Evolutionary conservation across 805 yeast species (phyloP).

Genomic region (Cyberlindnera samutprakarnensis): DNA sequence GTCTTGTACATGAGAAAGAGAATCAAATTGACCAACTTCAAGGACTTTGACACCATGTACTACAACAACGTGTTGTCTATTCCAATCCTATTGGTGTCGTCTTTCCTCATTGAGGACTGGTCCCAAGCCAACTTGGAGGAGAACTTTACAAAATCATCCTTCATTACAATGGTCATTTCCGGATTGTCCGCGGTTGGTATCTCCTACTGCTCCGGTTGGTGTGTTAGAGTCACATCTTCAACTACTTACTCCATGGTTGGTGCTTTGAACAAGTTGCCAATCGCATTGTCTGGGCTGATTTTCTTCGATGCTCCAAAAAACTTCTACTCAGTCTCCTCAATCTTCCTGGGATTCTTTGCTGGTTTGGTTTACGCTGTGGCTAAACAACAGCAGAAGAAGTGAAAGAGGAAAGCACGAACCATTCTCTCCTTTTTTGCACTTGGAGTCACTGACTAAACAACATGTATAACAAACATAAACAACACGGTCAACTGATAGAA

Average conservation of each 20-base stretch:
- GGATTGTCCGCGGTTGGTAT: slow-evolving; percentile 95
- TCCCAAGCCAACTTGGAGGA: slow-evolving; percentile 61
- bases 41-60: slow-evolving; percentile 96
- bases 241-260: slow-evolving; percentile 99
- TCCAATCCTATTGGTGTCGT: slow-evolving; percentile 74
- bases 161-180: slow-evolving; percentile 78
- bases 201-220: slow-evolving; percentile 99
- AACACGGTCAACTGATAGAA: no score
- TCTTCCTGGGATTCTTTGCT: slow-evolving; percentile 87
- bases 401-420: no score
- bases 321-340: slow-evolving; percentile 85
- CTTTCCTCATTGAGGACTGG: slow-evolving; percentile 90
- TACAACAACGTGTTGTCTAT: slow-evolving; percentile 92
- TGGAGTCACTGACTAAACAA: no score
- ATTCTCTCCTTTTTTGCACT: no score
- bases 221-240: slow-evolving; percentile 97
- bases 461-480: no score
- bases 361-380: slow-evolving; percentile 96
- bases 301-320: slow-evolving; percentile 95
- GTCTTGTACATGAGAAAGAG: slow-evolving; percentile 96
- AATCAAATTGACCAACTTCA: slow-evolving; percentile 92
- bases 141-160: slow-evolving; percentile 71
- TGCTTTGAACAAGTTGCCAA: slow-evolving; percentile 96
- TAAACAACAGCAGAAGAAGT: slow-evolving; percentile 53
- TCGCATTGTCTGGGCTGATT: slow-evolving; percentile 88